A percentile compares a stretch with the other conserved stretches of the same genome.
Evolutionary conservation across 148 eudicot genomes (phyloP).

Genomic region (Limonium bicolor): DNA sequence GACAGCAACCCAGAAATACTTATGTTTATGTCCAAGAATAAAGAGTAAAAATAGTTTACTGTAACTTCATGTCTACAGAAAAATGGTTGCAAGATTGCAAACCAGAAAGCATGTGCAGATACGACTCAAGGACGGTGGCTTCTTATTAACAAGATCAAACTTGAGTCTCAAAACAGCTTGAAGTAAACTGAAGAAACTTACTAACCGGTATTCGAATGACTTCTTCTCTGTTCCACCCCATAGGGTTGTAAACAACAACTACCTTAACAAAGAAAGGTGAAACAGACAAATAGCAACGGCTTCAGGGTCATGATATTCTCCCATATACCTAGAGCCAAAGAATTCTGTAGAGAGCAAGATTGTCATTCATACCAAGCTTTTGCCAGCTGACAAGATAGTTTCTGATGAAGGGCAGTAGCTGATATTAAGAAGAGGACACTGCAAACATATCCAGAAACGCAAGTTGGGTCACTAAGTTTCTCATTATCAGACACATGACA

Average conservation of each 20-base stretch:
- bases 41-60: too few relatives aligned
- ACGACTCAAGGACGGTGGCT: too few relatives aligned
- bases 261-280: constrained; percentile 23
- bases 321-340: background rate
- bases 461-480: too few relatives aligned
- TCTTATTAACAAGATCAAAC: too few relatives aligned
- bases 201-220: constrained; percentile 60
- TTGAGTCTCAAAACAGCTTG: background rate
- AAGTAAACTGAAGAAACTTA: constrained; percentile 4
- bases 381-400: constrained; percentile 33
- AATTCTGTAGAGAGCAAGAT: constrained; percentile 1
- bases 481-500: too few relatives aligned
- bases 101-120: too few relatives aligned
- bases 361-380: constrained; percentile 35
- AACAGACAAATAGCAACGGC: background rate
- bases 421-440: constrained; percentile 75
- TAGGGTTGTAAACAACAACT: constrained; percentile 51
- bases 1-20: too few relatives aligned
- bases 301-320: constrained; percentile 1
- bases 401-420: constrained; percentile 75
- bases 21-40: too few relatives aligned
- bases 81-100: too few relatives aligned
- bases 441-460: constrained; percentile 15
- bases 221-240: constrained; percentile 74
- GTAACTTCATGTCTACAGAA: too few relatives aligned